These are phyloP conservation scores for Salvia hispanica DNA, from an alignment of 257 asterid species.

Conservation along the genomic window DNA sequence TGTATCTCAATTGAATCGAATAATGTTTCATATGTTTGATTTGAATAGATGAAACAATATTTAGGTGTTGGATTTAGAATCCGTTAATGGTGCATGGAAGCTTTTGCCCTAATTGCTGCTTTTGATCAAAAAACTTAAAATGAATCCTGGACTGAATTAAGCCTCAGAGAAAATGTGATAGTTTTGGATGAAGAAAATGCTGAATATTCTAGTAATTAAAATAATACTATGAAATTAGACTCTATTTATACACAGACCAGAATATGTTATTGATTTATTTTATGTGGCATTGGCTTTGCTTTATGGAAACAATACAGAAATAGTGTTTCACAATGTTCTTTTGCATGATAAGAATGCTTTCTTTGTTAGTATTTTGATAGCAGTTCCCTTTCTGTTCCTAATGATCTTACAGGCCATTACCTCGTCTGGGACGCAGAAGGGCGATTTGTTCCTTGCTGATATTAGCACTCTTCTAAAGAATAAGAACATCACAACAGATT, in stretches of 20 bases:
- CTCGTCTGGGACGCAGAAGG: slow-evolving; percentile 69
- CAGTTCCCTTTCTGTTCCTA: neutral
- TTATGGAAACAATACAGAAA: no score
- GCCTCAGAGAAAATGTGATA: neutral
- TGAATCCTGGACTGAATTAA: neutral
- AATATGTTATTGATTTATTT: no score
- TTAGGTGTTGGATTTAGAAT: slow-evolving; percentile 6
- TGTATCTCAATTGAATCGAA: neutral
- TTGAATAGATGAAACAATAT: neutral
- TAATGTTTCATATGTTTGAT: neutral
- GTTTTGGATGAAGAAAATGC: slow-evolving; percentile 5
- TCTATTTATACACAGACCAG: no score
- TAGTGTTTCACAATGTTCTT: no score
- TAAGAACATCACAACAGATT: slow-evolving; percentile 70
- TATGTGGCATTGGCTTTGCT: no score
- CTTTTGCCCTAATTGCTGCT: neutral
- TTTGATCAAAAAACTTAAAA: neutral
- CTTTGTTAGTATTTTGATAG: neutral
- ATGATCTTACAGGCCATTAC: slow-evolving; percentile 53
- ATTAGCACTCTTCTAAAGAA: slow-evolving; percentile 60
- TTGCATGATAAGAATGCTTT: neutral
- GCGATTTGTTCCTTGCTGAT: slow-evolving; percentile 61
- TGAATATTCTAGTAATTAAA: no score
- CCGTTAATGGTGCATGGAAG: neutral
- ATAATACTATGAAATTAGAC: no score